A percentile compares a stretch with the other conserved stretches of the same genome.
Evolutionary conservation across 805 yeast species (phyloP).

Genomic region (Candida nanaspora): DNA sequence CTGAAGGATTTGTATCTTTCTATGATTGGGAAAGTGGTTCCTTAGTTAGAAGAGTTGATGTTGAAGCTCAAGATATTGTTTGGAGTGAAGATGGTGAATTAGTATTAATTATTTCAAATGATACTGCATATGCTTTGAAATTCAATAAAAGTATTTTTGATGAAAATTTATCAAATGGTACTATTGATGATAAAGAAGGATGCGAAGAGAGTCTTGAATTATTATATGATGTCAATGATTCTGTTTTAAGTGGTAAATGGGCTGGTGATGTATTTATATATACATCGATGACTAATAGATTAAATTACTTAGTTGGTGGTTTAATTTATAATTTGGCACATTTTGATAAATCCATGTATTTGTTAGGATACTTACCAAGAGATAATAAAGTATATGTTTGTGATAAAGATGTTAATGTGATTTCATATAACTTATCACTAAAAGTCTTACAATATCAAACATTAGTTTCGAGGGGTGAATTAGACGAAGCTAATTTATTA

Average conservation of each 20-base stretch:
- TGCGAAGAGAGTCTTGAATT: conserved; percentile 83
- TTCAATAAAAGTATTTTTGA: conserved; percentile 63
- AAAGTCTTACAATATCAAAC: conserved; percentile 94
- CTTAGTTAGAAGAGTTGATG: conserved; percentile 83
- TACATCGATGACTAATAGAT: conserved; percentile 79
- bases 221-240: conserved; percentile 72
- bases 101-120: conserved; percentile 64
- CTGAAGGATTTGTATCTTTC: conserved; percentile 78
- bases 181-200: conserved; percentile 75
- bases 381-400: conserved; percentile 86
- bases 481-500: conserved; percentile 70
- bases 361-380: conserved; percentile 84
- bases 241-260: conserved; percentile 86
- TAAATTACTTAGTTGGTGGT: conserved; percentile 93
- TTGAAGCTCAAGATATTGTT: conserved; percentile 71
- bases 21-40: conserved; percentile 91
- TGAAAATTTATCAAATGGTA: conserved; percentile 51
- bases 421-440: conserved; percentile 74
- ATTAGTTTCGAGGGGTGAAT: conserved; percentile 87
- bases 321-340: conserved; percentile 88
- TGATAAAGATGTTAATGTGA: conserved; percentile 82
- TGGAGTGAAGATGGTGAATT: conserved; percentile 96
- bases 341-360: conserved; percentile 79
- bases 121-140: conserved; percentile 70
- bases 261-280: conserved; percentile 95